Evolutionary conservation across 2,329 filamentous ascomycete species (phyloP).

Genomic region (Hypoxylon sp.): DNA sequence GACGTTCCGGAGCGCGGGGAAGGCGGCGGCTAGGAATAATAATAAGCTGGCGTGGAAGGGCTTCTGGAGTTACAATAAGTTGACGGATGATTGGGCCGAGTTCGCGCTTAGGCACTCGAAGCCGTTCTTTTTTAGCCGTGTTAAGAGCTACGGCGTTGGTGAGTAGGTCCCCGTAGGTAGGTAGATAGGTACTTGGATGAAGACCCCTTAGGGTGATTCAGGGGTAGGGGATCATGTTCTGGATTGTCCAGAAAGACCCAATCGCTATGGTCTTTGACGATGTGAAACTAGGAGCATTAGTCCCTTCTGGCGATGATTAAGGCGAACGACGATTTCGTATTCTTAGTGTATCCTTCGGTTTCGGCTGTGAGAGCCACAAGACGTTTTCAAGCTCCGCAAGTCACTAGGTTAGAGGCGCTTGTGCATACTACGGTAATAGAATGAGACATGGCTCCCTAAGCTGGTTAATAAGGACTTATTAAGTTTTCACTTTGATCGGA

Average conservation of each 20-base stretch:
- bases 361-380: too few species aligned
- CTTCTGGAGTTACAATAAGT: constrained; percentile 90
- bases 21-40: constrained; percentile 71
- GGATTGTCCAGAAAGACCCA: too few species aligned
- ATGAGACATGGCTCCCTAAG: not conserved
- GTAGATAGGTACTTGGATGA: not conserved
- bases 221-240: not conserved
- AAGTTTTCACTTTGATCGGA: not conserved
- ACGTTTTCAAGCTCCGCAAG: too few species aligned
- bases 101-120: constrained; percentile 78
- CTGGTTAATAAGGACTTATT: not conserved
- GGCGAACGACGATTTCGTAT: too few species aligned
- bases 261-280: too few species aligned
- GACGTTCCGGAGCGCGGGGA: constrained; percentile 74
- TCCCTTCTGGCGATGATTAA: too few species aligned
- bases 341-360: too few species aligned
- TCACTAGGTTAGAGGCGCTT: not conserved
- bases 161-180: constrained; percentile 51
- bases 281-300: too few species aligned
- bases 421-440: not conserved
- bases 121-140: constrained; percentile 77
- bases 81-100: constrained; percentile 92
- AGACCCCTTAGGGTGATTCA: not conserved
- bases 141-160: constrained; percentile 72
- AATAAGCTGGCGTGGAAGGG: constrained; percentile 91